Percentiles rank a stretch among this genome's conserved stretches.
These are phyloP conservation scores for Calonectria montana DNA, from an alignment of 2,329 filamentous ascomycete genomes.

Conservation along the genomic window DNA sequence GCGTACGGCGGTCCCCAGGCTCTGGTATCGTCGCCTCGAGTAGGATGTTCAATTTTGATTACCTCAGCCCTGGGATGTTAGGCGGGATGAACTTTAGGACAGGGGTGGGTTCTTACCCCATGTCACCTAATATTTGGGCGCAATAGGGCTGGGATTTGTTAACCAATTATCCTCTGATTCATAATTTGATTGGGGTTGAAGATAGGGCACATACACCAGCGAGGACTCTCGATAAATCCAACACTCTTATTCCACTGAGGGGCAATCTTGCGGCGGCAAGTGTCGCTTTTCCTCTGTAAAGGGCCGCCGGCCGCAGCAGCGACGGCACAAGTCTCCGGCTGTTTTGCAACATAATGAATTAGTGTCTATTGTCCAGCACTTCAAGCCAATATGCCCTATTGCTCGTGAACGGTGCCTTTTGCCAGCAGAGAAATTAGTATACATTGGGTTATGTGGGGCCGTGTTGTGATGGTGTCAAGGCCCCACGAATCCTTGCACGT, in stretches of 20 bases:
- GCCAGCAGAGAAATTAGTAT: background rate
- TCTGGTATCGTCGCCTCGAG: constrained; percentile 90
- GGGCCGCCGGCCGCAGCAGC: background rate
- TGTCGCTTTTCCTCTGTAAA: background rate
- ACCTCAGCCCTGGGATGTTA: constrained; percentile 80
- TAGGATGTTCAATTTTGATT: constrained; percentile 96
- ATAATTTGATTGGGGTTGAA: background rate
- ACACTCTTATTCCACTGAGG: background rate
- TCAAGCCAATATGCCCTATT: background rate
- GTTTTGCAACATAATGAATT: background rate
- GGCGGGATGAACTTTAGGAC: background rate
- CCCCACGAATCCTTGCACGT: background rate
- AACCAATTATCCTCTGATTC: background rate
- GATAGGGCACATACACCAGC: background rate
- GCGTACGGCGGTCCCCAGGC: constrained; percentile 98
- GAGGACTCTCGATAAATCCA: background rate
- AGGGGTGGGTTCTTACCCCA: background rate
- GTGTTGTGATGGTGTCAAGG: background rate
- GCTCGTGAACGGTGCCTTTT: background rate
- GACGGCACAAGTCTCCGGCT: background rate
- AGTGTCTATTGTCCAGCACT: background rate
- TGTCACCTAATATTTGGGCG: background rate
- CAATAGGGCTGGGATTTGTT: background rate
- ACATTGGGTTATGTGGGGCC: background rate
- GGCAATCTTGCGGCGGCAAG: background rate